Evolutionary conservation across 2,329 filamentous ascomycete species (phyloP).

Genomic region (Clarireedia paspali): DNA sequence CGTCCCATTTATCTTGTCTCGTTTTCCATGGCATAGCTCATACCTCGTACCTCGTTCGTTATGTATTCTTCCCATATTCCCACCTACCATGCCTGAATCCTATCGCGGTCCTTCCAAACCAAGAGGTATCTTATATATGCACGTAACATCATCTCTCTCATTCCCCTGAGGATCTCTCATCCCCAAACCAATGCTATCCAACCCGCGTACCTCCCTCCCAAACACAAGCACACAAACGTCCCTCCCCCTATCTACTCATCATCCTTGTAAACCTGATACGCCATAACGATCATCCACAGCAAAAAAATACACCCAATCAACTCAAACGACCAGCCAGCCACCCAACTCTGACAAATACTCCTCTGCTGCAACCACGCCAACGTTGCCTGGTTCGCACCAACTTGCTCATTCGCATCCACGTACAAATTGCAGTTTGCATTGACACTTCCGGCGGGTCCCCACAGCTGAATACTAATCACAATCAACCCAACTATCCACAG

Average conservation of each 20-base stretch:
- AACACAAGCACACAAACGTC: slow-evolving; percentile 29
- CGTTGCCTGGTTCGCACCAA: slow-evolving; percentile 45
- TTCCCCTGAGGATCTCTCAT: not conserved
- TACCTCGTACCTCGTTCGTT: too few relatives aligned
- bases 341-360: slow-evolving; percentile 59
- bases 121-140: too few relatives aligned
- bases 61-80: too few relatives aligned
- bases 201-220: not conserved
- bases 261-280: slow-evolving; percentile 48
- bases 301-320: slow-evolving; percentile 53
- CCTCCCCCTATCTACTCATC: slow-evolving; percentile 26
- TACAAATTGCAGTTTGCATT: slow-evolving; percentile 50
- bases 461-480: slow-evolving; percentile 54
- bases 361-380: slow-evolving; percentile 58
- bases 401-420: slow-evolving; percentile 44
- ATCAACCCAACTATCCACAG: slow-evolving; percentile 62
- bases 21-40: too few relatives aligned
- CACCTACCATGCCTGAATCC: too few relatives aligned
- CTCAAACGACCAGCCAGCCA: slow-evolving; percentile 55
- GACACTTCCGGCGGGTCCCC: slow-evolving; percentile 52
- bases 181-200: not conserved
- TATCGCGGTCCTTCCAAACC: too few relatives aligned
- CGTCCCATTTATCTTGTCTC: too few relatives aligned
- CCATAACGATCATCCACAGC: slow-evolving; percentile 63
- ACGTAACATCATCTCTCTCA: not conserved